These are phyloP conservation scores for Dentipellis sp. DNA, from an alignment of 768 basidiomycete genomes.

Conservation along the genomic window DNA sequence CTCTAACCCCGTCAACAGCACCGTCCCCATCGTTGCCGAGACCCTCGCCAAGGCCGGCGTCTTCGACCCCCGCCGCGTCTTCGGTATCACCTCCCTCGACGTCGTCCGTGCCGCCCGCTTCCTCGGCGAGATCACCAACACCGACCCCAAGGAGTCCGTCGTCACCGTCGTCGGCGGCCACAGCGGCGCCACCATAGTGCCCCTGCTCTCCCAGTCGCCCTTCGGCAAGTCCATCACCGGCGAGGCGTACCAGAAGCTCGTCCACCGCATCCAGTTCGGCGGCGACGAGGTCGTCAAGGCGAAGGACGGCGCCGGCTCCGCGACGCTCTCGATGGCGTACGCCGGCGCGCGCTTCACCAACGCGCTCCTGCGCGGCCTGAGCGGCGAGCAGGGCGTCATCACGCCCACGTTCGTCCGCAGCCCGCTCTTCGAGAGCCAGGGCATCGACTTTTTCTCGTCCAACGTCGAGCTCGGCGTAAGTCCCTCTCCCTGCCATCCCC, in stretches of 20 bases:
- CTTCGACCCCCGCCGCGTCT: conserved; percentile 82
- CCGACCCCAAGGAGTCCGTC: conserved; percentile 53
- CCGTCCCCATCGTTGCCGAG: conserved; percentile 93
- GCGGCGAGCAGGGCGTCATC: conserved; percentile 60
- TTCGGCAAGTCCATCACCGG: conserved; percentile 67
- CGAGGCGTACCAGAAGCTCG: conserved; percentile 66
- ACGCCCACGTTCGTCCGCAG: conserved; percentile 87
- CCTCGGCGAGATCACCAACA: conserved; percentile 60
- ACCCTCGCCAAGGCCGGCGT: conserved; percentile 88
- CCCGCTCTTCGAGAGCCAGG: conserved; percentile 74
- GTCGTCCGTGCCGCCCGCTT: conserved; percentile 95
- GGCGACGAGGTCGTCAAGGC: conserved; percentile 99
- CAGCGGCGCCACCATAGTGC: conserved; percentile 95
- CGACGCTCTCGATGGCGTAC: conserved; percentile 73
- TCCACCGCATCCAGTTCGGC: conserved; percentile 93
- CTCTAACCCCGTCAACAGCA: conserved; percentile 98
- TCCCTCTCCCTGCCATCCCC: conserved; percentile 11
- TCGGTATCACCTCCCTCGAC: conserved; percentile 97
- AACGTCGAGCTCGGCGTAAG: conserved; percentile 89
- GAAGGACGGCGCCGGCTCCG: conserved; percentile 79
- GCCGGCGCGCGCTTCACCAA: conserved; percentile 68
- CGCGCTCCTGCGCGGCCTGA: conserved; percentile 48
- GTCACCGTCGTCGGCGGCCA: conserved; percentile 94
- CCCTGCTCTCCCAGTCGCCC: conserved; percentile 77
- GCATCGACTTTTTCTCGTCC: conserved; percentile 91